Percentiles rank a stretch among this genome's conserved stretches.
phyloP scores from a whole-genome alignment of 23 red algal species.

The Agarophyton chilense region DNA sequence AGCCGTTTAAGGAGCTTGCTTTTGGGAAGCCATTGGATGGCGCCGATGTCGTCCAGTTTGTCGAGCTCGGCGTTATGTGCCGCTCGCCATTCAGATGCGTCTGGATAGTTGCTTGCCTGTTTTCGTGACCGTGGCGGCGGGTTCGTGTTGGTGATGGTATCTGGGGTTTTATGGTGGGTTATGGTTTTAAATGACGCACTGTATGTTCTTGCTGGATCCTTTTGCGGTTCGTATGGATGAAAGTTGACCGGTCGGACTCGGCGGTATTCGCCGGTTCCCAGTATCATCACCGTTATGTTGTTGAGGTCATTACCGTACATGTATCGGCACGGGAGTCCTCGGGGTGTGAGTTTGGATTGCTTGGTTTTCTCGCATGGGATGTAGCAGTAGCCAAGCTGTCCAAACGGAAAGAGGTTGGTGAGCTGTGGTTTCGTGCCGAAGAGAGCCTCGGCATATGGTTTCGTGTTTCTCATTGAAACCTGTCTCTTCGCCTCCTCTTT shows the following conservation, averaged over 20 bases:
- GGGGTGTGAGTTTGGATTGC: background rate
- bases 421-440: too few species aligned
- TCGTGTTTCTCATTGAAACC: too few species aligned
- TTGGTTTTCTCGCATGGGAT: too few species aligned
- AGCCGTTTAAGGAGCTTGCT: background rate
- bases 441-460: too few species aligned
- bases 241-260: background rate
- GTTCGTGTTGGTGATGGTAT: background rate
- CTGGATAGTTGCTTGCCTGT: too few species aligned
- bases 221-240: background rate
- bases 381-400: too few species aligned
- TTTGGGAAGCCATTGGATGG: conserved; percentile 17
- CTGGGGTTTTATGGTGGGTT: background rate
- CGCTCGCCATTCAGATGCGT: background rate
- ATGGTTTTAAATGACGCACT: background rate
- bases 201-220: background rate
- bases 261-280: background rate
- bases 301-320: background rate
- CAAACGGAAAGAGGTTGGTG: too few species aligned
- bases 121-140: background rate
- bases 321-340: background rate
- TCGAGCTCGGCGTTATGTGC: conserved; percentile 4
- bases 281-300: background rate
- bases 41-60: background rate
- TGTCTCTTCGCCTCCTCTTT: too few species aligned